Evolutionary conservation across 2,329 filamentous ascomycete genomes (phyloP), one percentile per base, ranked within the genome.

Genomic region (Pseudocercospora pini-densiflorae): DNA sequence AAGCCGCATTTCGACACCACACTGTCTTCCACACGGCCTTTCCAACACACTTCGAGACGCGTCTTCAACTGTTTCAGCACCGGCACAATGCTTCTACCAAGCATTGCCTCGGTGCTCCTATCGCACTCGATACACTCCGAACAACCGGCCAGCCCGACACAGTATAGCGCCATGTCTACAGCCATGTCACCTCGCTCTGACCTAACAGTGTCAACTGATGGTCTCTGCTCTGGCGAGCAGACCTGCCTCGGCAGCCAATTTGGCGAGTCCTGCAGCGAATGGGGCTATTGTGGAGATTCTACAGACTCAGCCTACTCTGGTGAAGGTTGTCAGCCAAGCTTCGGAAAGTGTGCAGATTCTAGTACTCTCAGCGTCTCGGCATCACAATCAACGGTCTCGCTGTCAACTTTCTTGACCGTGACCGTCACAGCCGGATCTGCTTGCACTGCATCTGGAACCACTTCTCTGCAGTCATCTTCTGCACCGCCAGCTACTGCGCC

Each of bases 281-380:
- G 45, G 43, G 59, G 59, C 16, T 61, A 36, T 33, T 61, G 59
- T 36, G 59, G 59, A 19, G 33, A 33, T 24, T 21, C 21, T 10
- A 33, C 43, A 21, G 29, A 61, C 29, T 10, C 45, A 5, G 51
- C 57, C 19, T 62, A 65, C 62, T 69, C 62, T 43, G 71, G 68
- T 24, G 57, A 49, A 29, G 71, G 71, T 12, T 73, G 71, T 64
- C 71, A 73, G 55, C 31, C 66, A 40, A 63, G 61, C 8, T 72
- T 71, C 33, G 71, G 70, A 16, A 40, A 59, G 10, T 72, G 70
- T 54, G 61, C 59, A 27, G 31, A 24, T 64, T 24, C 62, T 10
- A 62, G 31, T 33, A 31, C 21, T 31, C n/a, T 47, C 24, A n/a
- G 4, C 10, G 27, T 23, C n/a, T 23, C 58, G 12, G 57, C 29